Conservation (phyloP, 768 basidiomycete species). For the Tricholoma terreum region DNA sequence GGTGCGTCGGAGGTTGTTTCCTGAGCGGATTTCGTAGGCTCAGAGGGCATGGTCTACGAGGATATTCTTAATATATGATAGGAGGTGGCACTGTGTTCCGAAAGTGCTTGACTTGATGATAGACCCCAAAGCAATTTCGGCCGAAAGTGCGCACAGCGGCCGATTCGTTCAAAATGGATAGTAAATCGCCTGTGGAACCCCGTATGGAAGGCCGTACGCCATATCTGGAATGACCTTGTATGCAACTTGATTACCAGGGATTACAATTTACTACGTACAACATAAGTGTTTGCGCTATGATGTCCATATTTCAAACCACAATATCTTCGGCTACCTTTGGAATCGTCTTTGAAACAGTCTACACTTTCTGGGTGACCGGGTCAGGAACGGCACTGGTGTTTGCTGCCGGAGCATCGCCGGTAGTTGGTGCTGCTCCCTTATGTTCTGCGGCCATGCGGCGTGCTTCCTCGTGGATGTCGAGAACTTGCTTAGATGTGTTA, state of each 20-base stretch:
- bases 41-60: neutral
- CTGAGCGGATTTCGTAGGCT: neutral
- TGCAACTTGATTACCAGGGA: too few relatives aligned
- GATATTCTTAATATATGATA: too few relatives aligned
- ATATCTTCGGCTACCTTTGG: too few relatives aligned
- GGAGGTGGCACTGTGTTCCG: too few relatives aligned
- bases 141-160: neutral
- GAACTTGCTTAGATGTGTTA: constrained; percentile 78
- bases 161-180: too few relatives aligned
- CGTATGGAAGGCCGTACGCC: neutral
- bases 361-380: neutral
- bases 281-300: neutral
- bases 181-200: too few relatives aligned
- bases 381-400: neutral
- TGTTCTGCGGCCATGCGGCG: constrained; percentile 62
- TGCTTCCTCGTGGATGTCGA: constrained; percentile 94
- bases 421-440: neutral
- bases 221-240: neutral
- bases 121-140: neutral
- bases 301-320: too few relatives aligned
- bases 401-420: neutral
- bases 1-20: constrained; percentile 13
- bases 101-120: too few relatives aligned
- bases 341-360: neutral
- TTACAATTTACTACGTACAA: neutral